phyloP scores from a whole-genome alignment of 805 yeast species.

The Yarrowia sp. region DNA sequence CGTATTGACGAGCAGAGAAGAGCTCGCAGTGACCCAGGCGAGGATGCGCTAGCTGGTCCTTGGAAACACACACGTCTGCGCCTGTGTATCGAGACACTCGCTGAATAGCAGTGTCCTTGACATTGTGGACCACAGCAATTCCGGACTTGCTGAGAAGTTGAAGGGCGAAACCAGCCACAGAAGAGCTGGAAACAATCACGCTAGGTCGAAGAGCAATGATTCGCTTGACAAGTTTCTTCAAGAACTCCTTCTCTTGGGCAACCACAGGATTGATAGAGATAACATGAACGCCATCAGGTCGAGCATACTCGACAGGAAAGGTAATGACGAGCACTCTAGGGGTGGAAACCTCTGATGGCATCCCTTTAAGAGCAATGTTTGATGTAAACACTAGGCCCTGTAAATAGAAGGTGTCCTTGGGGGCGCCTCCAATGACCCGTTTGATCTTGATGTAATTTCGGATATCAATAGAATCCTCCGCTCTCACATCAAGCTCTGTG shows the following conservation, averaged over 20 bases:
- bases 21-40: slow-evolving; percentile 70
- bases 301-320: slow-evolving; percentile 84
- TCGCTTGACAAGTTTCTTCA: slow-evolving; percentile 75
- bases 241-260: slow-evolving; percentile 82
- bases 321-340: slow-evolving; percentile 81
- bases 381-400: slow-evolving; percentile 86
- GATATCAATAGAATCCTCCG: slow-evolving; percentile 76
- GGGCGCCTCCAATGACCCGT: slow-evolving; percentile 70
- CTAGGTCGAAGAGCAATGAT: slow-evolving; percentile 74
- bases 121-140: slow-evolving; percentile 74
- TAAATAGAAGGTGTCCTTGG: slow-evolving; percentile 56
- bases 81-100: slow-evolving; percentile 73
- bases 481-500: slow-evolving; percentile 56
- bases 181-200: slow-evolving; percentile 70
- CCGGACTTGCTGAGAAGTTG: slow-evolving; percentile 67
- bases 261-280: slow-evolving; percentile 78
- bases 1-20: slow-evolving; percentile 68
- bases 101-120: slow-evolving; percentile 77
- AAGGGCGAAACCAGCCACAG: slow-evolving; percentile 79
- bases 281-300: slow-evolving; percentile 65
- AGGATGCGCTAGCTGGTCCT: slow-evolving; percentile 74
- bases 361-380: slow-evolving; percentile 69
- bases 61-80: slow-evolving; percentile 80
- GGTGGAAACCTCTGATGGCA: slow-evolving; percentile 59
- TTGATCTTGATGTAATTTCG: slow-evolving; percentile 87